These are phyloP conservation scores for Penstemon davidsonii DNA, from an alignment of 257 asterid species.

Conservation along the genomic window DNA sequence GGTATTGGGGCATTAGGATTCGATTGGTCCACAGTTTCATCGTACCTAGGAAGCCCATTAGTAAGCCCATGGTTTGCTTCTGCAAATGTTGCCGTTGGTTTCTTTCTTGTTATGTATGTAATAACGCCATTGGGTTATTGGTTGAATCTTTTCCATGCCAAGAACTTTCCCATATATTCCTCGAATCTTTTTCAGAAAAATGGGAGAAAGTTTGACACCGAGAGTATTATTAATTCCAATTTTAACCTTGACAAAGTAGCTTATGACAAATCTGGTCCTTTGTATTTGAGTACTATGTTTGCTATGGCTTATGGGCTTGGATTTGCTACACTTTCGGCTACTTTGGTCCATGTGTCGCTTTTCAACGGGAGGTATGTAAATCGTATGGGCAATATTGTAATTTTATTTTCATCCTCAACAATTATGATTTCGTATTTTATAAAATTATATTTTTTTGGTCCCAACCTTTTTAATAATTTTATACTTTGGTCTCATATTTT, in stretches of 20 bases:
- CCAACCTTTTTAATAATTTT: no score
- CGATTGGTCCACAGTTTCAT: conserved; percentile 46
- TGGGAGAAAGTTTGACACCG: conserved; percentile 35
- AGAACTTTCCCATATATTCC: conserved; percentile 50
- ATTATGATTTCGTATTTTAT: no score
- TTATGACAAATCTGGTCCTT: conserved; percentile 32
- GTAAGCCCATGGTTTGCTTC: conserved; percentile 63
- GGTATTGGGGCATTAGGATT: conserved; percentile 49
- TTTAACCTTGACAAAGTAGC: conserved; percentile 47
- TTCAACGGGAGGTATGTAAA: conserved; percentile 49
- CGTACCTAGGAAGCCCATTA: conserved; percentile 53
- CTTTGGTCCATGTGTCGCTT: conserved; percentile 44
- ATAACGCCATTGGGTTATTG: conserved; percentile 43
- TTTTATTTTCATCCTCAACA: no score
- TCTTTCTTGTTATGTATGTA: conserved; percentile 37
- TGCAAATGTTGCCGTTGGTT: conserved; percentile 42
- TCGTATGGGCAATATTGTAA: no score
- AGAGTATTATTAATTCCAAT: conserved; percentile 27
- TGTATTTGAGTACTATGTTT: conserved; percentile 45
- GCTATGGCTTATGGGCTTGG: conserved; percentile 52
- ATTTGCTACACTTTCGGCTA: conserved; percentile 47
- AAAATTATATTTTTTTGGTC: no score
- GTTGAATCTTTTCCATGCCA: conserved; percentile 47
- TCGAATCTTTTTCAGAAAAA: conserved; percentile 22
- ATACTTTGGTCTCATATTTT: no score